A percentile compares a stretch with the other conserved stretches of the same genome.
These are phyloP conservation scores for Phytophthora fragariaefolia DNA, from an alignment of 352 stramenopile species.

Conservation along the genomic window DNA sequence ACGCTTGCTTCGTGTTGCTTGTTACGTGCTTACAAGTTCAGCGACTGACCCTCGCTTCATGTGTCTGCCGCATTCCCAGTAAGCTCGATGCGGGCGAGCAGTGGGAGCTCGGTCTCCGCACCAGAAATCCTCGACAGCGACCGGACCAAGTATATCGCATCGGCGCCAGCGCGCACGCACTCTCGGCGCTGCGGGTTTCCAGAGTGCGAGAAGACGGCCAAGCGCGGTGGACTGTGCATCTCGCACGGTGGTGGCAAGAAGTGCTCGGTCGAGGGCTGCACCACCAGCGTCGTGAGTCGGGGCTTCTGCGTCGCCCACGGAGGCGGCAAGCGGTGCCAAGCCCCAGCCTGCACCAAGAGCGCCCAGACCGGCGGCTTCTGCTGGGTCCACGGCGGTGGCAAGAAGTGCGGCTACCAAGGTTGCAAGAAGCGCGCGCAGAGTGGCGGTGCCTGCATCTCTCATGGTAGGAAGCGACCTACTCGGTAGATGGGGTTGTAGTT, in stretches of 20 bases:
- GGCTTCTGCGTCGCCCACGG: constrained; percentile 70
- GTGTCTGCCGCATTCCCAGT: constrained; percentile 26
- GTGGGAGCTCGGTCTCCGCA: constrained; percentile 15
- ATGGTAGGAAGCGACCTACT: constrained; percentile 26
- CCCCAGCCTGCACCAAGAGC: constrained; percentile 38
- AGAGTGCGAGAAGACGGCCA: constrained; percentile 57
- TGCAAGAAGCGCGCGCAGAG: constrained; percentile 64
- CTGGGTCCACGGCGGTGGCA: constrained; percentile 66
- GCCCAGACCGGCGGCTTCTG: constrained; percentile 54
- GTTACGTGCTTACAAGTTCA: constrained; percentile 18
- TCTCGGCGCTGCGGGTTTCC: constrained; percentile 51
- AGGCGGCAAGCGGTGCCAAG: constrained; percentile 59
- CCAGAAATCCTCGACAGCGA: constrained; percentile 10
- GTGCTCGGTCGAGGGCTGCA: constrained; percentile 55
- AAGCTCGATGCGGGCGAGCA: constrained; percentile 31
- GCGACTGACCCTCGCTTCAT: constrained; percentile 1
- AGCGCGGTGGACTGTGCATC: constrained; percentile 62
- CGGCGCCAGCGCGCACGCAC: constrained; percentile 4
- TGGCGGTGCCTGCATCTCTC: constrained; percentile 60
- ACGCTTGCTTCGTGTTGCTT: constrained; percentile 6
- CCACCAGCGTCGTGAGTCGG: constrained; percentile 60
- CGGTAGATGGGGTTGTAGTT: not conserved
- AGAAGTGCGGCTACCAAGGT: constrained; percentile 55
- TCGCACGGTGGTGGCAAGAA: constrained; percentile 64
- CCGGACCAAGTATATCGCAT: constrained; percentile 11